Base-by-base conservation (phyloP, 257 asterid species). In the Thymus quinquecostatus region DNA sequence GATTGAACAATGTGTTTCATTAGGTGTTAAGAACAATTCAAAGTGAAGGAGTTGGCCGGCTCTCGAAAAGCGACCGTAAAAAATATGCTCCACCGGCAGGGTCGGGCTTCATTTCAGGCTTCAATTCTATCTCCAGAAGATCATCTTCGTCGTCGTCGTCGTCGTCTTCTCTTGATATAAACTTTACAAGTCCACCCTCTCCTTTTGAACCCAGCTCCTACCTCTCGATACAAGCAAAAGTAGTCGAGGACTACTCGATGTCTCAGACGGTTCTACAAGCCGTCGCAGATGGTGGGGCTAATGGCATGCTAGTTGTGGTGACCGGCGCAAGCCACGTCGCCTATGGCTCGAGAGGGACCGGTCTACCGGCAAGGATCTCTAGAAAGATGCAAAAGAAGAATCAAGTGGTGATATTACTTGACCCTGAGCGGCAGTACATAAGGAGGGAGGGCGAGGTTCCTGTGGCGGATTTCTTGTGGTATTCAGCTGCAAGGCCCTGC, bases 391-490 rank as follows among this genome's bases (percentile, higher is more conserved):
- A 79, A 66, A 89, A 91, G 88, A 91, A 86, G 70, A 89, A 87
- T 69, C 97, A 91, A 82, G 90, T 84, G 55, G 89, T 89, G 60
- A 78, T 91, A 72, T 74, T 91, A 71, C 96, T 91, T 63, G 86
- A 91, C 68, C 96, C 97, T 10, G 97, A 91, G 74, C 76, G 99
- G 47, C 99, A 94, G 63, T 79, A 81, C 74, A 85, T 94, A 69
- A 80, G 99, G 75, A 82, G 89, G 80, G 97, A 89, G 76, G 99
- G 99, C 50, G 99, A 94, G 74, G 86, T 85, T 62, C 97, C 99
- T 11, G 85, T 91, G 62, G 98, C 99, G 51, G 97, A 94, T 87
- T 89, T 91, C 76, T 83, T 94, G 88, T 94, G 99, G 99, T 94
- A 94, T 75, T 94, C 99, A 41, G 97, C 87, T 10, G 99, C 98